phyloP scores from a whole-genome alignment of 2,329 filamentous ascomycete genomes.

The Paraphaeosphaeria minitans region DNA sequence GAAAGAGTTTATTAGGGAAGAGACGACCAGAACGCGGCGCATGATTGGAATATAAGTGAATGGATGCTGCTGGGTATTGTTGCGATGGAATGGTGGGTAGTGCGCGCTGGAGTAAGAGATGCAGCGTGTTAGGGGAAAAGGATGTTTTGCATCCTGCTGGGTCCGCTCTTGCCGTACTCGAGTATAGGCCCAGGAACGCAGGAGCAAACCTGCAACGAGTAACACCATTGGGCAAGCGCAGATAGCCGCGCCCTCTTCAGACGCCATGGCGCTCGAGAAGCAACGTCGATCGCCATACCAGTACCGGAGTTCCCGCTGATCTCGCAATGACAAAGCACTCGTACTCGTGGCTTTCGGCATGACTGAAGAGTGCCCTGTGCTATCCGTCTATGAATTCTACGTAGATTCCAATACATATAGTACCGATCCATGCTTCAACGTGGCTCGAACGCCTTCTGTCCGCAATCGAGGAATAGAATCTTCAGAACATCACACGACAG shows the following conservation, averaged over 20 bases:
- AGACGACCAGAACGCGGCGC: conserved; percentile 2
- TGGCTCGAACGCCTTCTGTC: too few species aligned
- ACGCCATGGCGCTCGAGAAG: neutral
- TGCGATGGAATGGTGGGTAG: neutral
- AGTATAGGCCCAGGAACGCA: neutral
- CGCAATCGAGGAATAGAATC: neutral
- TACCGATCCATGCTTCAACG: neutral
- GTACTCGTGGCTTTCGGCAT: neutral
- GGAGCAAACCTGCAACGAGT: neutral
- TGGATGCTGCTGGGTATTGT: conserved; percentile 5
- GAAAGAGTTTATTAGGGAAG: neutral
- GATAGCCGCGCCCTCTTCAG: neutral
- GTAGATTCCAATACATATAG: neutral
- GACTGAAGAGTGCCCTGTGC: neutral
- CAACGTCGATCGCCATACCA: too few species aligned
- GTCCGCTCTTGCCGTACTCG: neutral
- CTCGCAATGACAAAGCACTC: neutral
- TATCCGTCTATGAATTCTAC: neutral
- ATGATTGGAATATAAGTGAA: conserved; percentile 6
- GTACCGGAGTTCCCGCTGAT: too few species aligned
- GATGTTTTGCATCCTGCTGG: neutral
- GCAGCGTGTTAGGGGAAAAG: neutral
- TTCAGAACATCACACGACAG: neutral
- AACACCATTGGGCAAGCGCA: neutral
- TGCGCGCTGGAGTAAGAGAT: neutral